Conservation (phyloP, 2,329 filamentous ascomycete species). For the Colletotrichum sp. region DNA sequence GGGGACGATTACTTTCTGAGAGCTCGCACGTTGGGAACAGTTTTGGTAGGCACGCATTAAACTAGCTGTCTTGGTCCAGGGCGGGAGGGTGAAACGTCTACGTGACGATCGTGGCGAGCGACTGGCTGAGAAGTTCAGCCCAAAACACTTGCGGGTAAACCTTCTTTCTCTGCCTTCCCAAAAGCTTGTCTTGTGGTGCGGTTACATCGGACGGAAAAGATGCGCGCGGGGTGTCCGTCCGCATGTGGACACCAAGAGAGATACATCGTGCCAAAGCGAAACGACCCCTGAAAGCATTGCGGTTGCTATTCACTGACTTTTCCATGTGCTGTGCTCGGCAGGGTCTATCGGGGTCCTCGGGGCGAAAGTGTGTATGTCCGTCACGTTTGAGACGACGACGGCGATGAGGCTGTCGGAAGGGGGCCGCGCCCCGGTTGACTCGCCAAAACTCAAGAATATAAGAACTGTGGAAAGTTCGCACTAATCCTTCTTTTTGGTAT, state of each 20-base stretch:
- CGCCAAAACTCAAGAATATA: background rate
- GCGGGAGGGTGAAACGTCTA: background rate
- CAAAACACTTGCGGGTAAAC: conserved; percentile 5
- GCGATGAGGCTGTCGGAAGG: background rate
- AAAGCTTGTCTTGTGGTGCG: background rate
- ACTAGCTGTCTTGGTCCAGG: background rate
- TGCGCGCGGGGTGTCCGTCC: background rate
- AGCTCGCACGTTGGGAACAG: background rate
- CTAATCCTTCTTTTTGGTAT: accelerated
- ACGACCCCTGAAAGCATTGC: background rate
- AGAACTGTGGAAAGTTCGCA: background rate
- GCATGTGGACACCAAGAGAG: background rate
- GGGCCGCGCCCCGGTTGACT: background rate
- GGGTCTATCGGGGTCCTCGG: background rate
- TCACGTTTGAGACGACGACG: conserved; percentile 7
- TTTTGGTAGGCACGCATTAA: background rate
- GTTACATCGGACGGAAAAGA: background rate
- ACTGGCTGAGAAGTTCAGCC: conserved; percentile 2
- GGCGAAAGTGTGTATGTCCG: background rate
- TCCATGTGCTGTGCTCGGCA: background rate
- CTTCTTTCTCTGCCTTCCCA: background rate
- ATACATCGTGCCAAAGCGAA: background rate
- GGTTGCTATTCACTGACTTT: background rate
- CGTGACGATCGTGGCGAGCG: background rate
- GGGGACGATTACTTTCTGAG: background rate